phyloP scores from a whole-genome alignment of 805 yeast genomes.

The Starmerella gropengiesseri region DNA sequence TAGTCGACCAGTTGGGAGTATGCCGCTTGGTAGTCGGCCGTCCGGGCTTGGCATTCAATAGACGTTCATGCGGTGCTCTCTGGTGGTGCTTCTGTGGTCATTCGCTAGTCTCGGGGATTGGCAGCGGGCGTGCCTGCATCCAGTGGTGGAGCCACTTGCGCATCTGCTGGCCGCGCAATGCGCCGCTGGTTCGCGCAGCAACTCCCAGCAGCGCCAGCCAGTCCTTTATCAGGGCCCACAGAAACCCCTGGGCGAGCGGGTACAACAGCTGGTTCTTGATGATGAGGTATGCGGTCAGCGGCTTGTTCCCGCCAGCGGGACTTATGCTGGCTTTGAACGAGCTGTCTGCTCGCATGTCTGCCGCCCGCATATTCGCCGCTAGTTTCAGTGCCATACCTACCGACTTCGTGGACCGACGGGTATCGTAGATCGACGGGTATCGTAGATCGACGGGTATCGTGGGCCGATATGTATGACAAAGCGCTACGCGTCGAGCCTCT shows the following conservation, averaged over 20 bases:
- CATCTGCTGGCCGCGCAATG: conserved; percentile 9
- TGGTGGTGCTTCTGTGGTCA: too few relatives aligned
- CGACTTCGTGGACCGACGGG: too few relatives aligned
- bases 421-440: too few relatives aligned
- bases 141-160: conserved; percentile 16
- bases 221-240: conserved; percentile 28
- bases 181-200: conserved; percentile 17
- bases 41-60: too few relatives aligned
- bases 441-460: too few relatives aligned
- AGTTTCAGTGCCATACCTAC: too few relatives aligned
- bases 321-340: conserved; percentile 27
- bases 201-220: conserved; percentile 19
- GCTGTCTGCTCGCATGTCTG: conserved; percentile 28
- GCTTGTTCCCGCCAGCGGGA: conserved; percentile 27
- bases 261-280: conserved; percentile 29
- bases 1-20: too few relatives aligned
- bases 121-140: conserved; percentile 3
- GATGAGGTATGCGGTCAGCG: conserved; percentile 24
- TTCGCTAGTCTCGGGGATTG: background rate
- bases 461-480: too few relatives aligned
- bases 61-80: too few relatives aligned
- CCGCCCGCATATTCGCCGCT: too few relatives aligned
- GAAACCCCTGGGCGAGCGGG: conserved; percentile 30
- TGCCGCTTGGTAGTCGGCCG: too few relatives aligned
- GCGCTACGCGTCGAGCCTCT: too few relatives aligned